Conservation (phyloP, 2,329 filamentous ascomycete species). For the Penicillium janthinellum region DNA sequence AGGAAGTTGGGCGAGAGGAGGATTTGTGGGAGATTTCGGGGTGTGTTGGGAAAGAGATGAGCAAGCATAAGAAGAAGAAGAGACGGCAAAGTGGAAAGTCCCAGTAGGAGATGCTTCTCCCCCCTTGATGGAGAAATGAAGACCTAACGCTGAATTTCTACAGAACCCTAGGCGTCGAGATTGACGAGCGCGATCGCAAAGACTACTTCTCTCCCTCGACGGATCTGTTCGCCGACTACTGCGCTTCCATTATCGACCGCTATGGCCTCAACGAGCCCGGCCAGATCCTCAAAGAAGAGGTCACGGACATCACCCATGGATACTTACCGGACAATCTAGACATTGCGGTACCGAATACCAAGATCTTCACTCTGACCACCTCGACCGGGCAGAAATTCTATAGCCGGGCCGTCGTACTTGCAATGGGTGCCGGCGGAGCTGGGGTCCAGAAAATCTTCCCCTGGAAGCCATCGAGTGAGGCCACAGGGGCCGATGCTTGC, state of each 20-base stretch:
- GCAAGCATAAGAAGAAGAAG: conserved; percentile 75
- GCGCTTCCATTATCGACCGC: conserved; percentile 57
- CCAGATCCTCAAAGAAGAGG: conserved; percentile 61
- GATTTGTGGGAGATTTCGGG: conserved; percentile 71
- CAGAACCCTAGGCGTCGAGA: conserved; percentile 47
- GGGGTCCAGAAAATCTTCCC: conserved; percentile 60
- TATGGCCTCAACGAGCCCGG: conserved; percentile 58
- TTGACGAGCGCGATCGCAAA: conserved; percentile 68
- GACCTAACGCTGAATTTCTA: conserved; percentile 2
- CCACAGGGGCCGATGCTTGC: conserved; percentile 47
- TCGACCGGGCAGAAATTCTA: conserved; percentile 55
- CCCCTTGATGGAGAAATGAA: not conserved
- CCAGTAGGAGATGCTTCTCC: conserved; percentile 35
- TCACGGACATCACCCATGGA: conserved; percentile 64
- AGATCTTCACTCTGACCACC: conserved; percentile 67
- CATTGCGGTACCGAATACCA: conserved; percentile 46
- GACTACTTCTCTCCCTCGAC: conserved; percentile 70
- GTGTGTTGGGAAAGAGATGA: conserved; percentile 77
- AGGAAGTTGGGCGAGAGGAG: conserved; percentile 59
- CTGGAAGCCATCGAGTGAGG: conserved; percentile 43
- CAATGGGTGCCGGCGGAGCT: conserved; percentile 68
- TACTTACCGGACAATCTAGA: conserved; percentile 43
- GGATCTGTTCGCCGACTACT: conserved; percentile 64
- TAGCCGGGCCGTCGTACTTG: conserved; percentile 66
- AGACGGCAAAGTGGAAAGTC: conserved; percentile 61